Evolutionary conservation across 768 basidiomycete genomes (phyloP).

Genomic region (Coprinellus aureogranulatus): DNA sequence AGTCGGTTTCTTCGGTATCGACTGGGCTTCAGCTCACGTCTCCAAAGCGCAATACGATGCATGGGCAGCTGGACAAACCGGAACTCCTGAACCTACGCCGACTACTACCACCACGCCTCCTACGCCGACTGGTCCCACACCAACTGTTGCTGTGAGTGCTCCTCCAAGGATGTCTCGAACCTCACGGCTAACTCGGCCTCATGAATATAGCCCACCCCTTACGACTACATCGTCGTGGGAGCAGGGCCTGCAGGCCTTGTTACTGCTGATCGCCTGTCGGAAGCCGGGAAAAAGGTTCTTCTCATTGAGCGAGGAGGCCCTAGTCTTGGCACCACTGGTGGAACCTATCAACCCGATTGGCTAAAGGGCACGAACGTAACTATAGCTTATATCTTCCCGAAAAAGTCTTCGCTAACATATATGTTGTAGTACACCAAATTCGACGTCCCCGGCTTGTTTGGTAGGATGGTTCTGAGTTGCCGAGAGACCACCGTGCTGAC

Average conservation of each 20-base stretch:
- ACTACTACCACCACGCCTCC: slow-evolving; percentile 32
- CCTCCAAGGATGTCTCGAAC: no score
- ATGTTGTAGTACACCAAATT: slow-evolving; percentile 55
- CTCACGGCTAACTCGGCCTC: no score
- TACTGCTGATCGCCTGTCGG: slow-evolving; percentile 55
- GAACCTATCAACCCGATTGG: slow-evolving; percentile 56
- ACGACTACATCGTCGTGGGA: slow-evolving; percentile 57
- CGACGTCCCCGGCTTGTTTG: slow-evolving; percentile 61
- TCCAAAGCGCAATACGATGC: slow-evolving; percentile 43
- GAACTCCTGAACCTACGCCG: slow-evolving; percentile 33
- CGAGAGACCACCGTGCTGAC: background rate
- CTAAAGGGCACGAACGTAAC: slow-evolving; percentile 43
- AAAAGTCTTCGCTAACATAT: background rate
- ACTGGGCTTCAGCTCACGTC: slow-evolving; percentile 46
- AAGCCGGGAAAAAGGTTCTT: slow-evolving; percentile 62
- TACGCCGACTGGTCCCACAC: slow-evolving; percentile 18
- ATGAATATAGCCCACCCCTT: slow-evolving; percentile 48
- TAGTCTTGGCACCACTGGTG: slow-evolving; percentile 58
- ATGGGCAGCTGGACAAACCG: slow-evolving; percentile 50
- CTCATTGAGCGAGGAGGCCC: slow-evolving; percentile 65
- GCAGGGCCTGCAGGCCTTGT: slow-evolving; percentile 59
- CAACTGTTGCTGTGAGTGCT: slow-evolving; percentile 27
- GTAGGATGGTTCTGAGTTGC: slow-evolving; percentile 20
- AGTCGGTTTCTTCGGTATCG: slow-evolving; percentile 62
- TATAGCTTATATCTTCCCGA: background rate